A percentile compares a stretch with the other conserved stretches of the same genome.
phyloP scores from a whole-genome alignment of 306 rosid species.

The Pterocarpus santalinus region DNA sequence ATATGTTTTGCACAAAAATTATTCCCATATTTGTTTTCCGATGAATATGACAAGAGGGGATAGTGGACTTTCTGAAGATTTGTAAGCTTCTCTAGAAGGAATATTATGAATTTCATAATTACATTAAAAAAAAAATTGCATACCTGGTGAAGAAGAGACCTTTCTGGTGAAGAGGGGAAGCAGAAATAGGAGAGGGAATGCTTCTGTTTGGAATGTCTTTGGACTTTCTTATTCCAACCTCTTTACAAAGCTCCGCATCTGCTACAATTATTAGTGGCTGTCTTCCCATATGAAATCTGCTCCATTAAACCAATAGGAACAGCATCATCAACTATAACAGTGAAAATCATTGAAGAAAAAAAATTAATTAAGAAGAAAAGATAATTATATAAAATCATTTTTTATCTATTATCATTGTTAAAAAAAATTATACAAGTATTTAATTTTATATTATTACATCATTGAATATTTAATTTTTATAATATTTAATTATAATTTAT shows the following conservation, averaged over 20 bases:
- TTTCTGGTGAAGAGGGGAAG: constrained; percentile 92
- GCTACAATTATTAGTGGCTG: constrained; percentile 87
- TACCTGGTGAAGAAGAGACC: constrained; percentile 95
- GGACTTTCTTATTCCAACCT: constrained; percentile 88
- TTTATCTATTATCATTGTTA: no score
- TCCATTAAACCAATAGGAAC: constrained; percentile 26
- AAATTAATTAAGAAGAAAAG: not conserved
- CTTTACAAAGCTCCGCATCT: constrained; percentile 92
- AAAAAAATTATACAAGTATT: no score
- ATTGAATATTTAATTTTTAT: no score
- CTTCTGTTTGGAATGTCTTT: constrained; percentile 88
- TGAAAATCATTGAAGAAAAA: constrained; percentile 17
- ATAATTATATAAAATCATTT: no score
- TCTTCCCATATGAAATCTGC: constrained; percentile 96
- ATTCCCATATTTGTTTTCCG: no score
- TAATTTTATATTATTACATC: no score
- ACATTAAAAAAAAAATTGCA: not conserved
- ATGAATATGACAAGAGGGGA: not conserved
- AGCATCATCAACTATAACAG: not conserved
- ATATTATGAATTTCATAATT: not conserved
- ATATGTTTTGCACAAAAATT: no score
- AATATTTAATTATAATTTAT: no score
- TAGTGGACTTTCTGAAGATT: not conserved
- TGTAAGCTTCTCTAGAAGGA: not conserved
- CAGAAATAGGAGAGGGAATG: constrained; percentile 92